Evolutionary conservation across 495 filamentous ascomycete genomes (phyloP).

Genomic region (Chaetomium fimeti): DNA sequence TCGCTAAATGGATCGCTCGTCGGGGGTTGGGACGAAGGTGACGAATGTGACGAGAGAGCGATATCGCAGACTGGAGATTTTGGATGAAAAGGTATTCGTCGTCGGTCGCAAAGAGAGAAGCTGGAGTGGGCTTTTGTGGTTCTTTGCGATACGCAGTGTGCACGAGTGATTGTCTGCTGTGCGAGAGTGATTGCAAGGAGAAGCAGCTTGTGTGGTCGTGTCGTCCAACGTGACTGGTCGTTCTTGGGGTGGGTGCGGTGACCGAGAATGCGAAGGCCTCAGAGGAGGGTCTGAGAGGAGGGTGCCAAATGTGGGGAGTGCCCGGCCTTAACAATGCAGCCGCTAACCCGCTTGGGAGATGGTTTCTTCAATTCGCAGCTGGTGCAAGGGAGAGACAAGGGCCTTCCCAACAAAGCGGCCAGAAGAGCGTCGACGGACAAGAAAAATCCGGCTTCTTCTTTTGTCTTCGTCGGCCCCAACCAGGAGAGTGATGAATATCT

Average conservation of each 20-base stretch:
- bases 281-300: slow-evolving; percentile 6
- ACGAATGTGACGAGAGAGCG: too few species aligned
- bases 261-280: background rate
- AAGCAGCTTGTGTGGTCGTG: slow-evolving; percentile 3
- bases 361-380: slow-evolving; percentile 12
- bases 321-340: slow-evolving; percentile 18
- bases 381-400: slow-evolving; percentile 15
- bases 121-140: background rate
- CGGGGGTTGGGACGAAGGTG: too few species aligned
- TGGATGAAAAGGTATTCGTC: background rate
- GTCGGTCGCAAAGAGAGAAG: background rate
- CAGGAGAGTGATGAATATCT: background rate
- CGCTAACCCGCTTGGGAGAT: slow-evolving; percentile 24
- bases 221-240: slow-evolving; percentile 8
- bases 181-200: background rate
- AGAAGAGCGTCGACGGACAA: background rate
- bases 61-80: slow-evolving; percentile 6
- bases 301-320: slow-evolving; percentile 4
- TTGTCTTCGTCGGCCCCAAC: slow-evolving; percentile 5
- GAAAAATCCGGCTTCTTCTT: background rate
- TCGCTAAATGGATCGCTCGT: too few species aligned
- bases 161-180: slow-evolving; percentile 6
- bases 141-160: background rate
- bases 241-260: slow-evolving; percentile 1
- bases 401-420: slow-evolving; percentile 18